Conservation (phyloP, 345 rosid species). For the Dimocarpus longan region DNA sequence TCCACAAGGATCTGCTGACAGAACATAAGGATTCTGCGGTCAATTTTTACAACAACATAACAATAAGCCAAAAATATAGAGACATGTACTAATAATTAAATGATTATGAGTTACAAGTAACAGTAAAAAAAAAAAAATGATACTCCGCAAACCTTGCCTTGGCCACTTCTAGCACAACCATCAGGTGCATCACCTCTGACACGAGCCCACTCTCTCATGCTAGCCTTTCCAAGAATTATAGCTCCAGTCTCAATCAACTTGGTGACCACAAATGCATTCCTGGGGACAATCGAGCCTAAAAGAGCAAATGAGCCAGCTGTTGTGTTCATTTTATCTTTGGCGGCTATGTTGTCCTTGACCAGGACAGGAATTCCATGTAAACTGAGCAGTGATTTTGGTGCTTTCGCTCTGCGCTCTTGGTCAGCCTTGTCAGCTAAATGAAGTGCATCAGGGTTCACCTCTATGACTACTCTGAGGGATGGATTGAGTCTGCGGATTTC, state of each 20-base stretch:
- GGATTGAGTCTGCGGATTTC: constrained; percentile 7
- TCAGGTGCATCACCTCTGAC: constrained; percentile 30
- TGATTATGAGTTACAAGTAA: constrained; percentile 55
- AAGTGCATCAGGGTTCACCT: constrained; percentile 16
- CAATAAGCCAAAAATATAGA: constrained; percentile 31
- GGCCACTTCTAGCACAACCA: constrained; percentile 69
- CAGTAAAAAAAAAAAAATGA: constrained; percentile 13
- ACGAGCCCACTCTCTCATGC: constrained; percentile 67
- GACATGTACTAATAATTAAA: constrained; percentile 30
- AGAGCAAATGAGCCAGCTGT: constrained; percentile 73
- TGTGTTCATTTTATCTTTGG: constrained; percentile 68
- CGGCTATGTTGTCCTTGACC: constrained; percentile 66
- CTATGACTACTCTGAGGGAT: constrained; percentile 7
- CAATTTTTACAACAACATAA: neutral
- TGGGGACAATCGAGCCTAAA: constrained; percentile 59
- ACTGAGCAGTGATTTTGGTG: constrained; percentile 17
- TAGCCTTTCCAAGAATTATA: constrained; percentile 75
- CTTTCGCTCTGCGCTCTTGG: constrained; percentile 26
- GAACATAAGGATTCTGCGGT: constrained; percentile 26
- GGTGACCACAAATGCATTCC: constrained; percentile 64
- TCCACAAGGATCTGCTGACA: constrained; percentile 24
- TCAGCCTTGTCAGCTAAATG: constrained; percentile 16
- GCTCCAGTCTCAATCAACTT: constrained; percentile 64
- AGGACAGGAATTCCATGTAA: constrained; percentile 73
- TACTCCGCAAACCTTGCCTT: constrained; percentile 54